Conservation (phyloP, 768 basidiomycete genomes). For the Lactifluus pinguis region DNA sequence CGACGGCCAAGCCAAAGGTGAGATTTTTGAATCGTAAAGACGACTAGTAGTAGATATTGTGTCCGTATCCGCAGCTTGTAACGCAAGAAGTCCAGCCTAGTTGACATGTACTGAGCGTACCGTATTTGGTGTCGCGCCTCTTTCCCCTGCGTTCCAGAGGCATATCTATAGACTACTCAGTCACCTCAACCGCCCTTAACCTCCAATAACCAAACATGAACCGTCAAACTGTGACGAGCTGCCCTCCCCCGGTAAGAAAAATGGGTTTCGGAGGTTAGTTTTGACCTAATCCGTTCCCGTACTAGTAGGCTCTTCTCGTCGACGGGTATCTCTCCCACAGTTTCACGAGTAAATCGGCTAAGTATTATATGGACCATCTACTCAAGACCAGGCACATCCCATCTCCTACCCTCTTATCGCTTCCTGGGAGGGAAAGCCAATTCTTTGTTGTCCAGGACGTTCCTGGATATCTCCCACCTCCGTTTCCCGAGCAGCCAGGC, state of each 20-base stretch:
- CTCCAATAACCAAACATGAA: background rate
- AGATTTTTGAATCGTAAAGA: too few relatives aligned
- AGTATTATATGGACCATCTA: background rate
- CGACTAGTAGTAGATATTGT: too few relatives aligned
- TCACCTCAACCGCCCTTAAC: background rate
- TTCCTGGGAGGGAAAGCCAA: background rate
- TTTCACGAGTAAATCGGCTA: background rate
- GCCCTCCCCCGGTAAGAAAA: background rate
- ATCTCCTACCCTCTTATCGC: background rate
- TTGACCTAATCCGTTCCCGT: background rate
- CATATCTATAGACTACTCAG: background rate
- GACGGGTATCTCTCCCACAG: slow-evolving; percentile 1
- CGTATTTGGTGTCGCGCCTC: background rate
- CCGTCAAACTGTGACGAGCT: too few relatives aligned
- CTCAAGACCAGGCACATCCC: background rate
- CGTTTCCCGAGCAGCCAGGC: background rate
- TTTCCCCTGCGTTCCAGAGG: background rate
- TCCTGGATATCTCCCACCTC: background rate
- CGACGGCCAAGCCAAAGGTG: too few relatives aligned
- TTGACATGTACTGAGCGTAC: too few relatives aligned
- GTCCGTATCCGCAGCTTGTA: too few relatives aligned
- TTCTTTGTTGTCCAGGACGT: background rate
- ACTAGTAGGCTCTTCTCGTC: slow-evolving; percentile 5
- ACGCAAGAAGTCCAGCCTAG: too few relatives aligned
- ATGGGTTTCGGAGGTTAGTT: background rate